phyloP scores from a whole-genome alignment of 768 basidiomycete species.

The Obba rivulosa region DNA sequence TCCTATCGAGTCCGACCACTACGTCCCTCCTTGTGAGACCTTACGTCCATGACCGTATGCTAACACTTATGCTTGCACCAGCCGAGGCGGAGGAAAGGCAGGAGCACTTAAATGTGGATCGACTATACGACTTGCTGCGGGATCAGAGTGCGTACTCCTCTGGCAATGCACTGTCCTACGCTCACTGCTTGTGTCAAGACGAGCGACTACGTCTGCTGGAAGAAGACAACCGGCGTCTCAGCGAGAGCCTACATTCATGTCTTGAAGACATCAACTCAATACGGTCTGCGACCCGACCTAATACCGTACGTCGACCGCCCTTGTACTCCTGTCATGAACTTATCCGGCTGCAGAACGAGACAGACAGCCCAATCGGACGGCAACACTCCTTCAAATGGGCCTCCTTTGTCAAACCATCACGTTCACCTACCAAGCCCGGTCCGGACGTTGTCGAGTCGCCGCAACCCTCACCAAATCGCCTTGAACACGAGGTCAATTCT shows the following conservation, averaged over 20 bases:
- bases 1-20: conserved; percentile 77
- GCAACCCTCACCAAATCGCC: conserved; percentile 70
- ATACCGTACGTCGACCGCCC: conserved; percentile 2
- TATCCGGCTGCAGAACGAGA: conserved; percentile 8
- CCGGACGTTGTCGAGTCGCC: conserved; percentile 57
- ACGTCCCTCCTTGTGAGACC: conserved; percentile 81
- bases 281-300: conserved; percentile 17
- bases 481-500: conserved; percentile 57
- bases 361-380: conserved; percentile 43
- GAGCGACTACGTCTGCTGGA: conserved; percentile 67
- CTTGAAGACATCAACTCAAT: conserved; percentile 57
- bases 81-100: conserved; percentile 55
- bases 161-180: neutral
- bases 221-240: conserved; percentile 71
- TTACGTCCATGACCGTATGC: neutral
- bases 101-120: conserved; percentile 56
- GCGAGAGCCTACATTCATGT: conserved; percentile 53
- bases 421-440: conserved; percentile 71
- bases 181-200: conserved; percentile 34
- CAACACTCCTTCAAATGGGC: conserved; percentile 91
- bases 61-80: conserved; percentile 18
- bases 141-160: conserved; percentile 57
- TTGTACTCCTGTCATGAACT: neutral
- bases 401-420: conserved; percentile 66
- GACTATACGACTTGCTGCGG: conserved; percentile 57